Conservation (phyloP, 192 early-diverging fungal genomes). For the Helicostylum pulchrum region DNA sequence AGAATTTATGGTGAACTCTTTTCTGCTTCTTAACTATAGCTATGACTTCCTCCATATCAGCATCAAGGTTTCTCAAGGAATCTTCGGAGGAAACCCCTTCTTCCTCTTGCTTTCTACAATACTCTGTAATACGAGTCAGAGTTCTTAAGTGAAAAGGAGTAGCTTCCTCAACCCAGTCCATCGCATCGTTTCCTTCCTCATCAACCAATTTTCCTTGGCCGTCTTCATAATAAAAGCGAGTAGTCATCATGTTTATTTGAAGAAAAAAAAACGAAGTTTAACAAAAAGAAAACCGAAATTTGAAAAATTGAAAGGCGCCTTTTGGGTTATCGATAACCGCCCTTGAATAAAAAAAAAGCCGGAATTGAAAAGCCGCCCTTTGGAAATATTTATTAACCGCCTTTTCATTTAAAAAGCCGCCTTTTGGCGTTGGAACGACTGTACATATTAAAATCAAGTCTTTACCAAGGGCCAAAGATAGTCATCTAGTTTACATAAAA, state of each 20-base stretch:
- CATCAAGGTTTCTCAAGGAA: background rate
- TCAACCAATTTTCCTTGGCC: background rate
- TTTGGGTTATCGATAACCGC: too few relatives aligned
- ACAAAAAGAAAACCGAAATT: too few relatives aligned
- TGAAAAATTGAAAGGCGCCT: too few relatives aligned
- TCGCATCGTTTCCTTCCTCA: slow-evolving; percentile 9
- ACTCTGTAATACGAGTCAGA: background rate
- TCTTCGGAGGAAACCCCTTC: slow-evolving; percentile 2
- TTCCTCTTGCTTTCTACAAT: slow-evolving; percentile 7
- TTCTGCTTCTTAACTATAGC: slow-evolving; percentile 6
- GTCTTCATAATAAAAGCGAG: slow-evolving; percentile 14
- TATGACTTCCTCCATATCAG: slow-evolving; percentile 12
- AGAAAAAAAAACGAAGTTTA: too few relatives aligned
- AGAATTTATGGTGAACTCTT: slow-evolving; percentile 9
- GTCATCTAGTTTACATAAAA: too few relatives aligned
- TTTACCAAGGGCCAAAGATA: too few relatives aligned
- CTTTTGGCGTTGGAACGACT: too few relatives aligned
- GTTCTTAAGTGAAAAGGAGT: slow-evolving; percentile 1
- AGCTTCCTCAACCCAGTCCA: slow-evolving; percentile 4
- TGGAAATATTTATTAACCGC: too few relatives aligned
- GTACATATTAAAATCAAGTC: too few relatives aligned
- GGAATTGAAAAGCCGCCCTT: too few relatives aligned
- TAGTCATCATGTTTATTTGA: slow-evolving; percentile 3
- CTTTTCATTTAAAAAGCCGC: too few relatives aligned
- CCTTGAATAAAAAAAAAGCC: too few relatives aligned